These are phyloP conservation scores for Solanum medicagineum DNA, from an alignment of 257 asterid species.

Conservation along the genomic window DNA sequence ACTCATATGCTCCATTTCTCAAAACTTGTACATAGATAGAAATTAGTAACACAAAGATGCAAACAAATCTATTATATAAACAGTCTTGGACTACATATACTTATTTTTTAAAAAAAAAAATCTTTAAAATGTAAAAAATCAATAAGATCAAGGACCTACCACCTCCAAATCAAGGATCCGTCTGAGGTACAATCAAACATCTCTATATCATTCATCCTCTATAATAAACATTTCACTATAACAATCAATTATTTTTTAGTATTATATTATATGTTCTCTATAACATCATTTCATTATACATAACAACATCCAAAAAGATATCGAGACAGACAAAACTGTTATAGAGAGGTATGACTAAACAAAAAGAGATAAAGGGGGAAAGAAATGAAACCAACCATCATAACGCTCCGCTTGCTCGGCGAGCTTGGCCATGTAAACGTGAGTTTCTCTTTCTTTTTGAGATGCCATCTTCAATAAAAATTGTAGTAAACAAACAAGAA, in stretches of 20 bases:
- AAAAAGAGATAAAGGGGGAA: neutral
- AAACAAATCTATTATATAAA: neutral
- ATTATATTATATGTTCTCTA: neutral
- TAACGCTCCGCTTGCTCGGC: slow-evolving; percentile 90
- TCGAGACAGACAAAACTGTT: neutral
- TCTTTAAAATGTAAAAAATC: neutral
- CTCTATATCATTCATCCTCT: neutral
- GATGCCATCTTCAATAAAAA: slow-evolving; percentile 32
- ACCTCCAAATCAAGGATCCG: neutral
- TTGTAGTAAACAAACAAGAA: neutral
- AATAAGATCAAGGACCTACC: neutral
- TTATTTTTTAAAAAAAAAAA: neutral
- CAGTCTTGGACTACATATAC: neutral
- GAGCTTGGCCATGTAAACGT: slow-evolving; percentile 78
- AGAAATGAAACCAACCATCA: slow-evolving; percentile 32
- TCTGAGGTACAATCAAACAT: neutral
- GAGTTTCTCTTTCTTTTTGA: slow-evolving; percentile 66
- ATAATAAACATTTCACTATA: neutral
- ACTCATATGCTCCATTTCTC: neutral
- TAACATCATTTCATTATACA: neutral
- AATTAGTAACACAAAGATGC: neutral
- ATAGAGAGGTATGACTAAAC: neutral
- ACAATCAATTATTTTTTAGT: neutral
- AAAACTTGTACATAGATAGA: neutral
- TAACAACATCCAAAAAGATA: neutral